A percentile compares a stretch with the other conserved stretches of the same genome.
Evolutionary conservation across 768 basidiomycete species (phyloP).

Genomic region (Phanerochaete sordida): DNA sequence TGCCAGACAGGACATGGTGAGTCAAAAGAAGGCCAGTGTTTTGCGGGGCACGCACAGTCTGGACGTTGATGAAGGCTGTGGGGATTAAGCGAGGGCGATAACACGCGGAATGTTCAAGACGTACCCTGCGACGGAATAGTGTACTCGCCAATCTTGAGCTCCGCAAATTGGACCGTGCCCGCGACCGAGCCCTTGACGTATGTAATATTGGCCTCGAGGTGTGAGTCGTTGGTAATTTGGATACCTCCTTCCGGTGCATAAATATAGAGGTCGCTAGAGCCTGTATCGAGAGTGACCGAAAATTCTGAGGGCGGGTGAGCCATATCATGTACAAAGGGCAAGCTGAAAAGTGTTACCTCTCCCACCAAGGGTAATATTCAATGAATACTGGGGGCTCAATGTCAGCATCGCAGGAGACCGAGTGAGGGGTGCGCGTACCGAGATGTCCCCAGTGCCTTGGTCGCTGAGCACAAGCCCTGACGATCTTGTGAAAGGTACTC

Average conservation of each 20-base stretch:
- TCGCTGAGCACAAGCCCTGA: no score
- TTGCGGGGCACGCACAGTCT: neutral
- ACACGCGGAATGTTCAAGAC: neutral
- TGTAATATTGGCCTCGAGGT: conserved; percentile 24
- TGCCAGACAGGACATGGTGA: no score
- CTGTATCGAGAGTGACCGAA: conserved; percentile 30
- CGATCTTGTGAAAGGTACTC: no score
- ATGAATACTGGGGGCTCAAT: neutral
- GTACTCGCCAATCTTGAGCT: conserved; percentile 32
- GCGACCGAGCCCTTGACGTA: conserved; percentile 35
- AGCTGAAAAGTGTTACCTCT: neutral
- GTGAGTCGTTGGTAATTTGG: conserved; percentile 22
- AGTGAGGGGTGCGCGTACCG: no score
- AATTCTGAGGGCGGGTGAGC: no score
- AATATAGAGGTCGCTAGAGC: conserved; percentile 30
- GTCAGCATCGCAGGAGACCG: no score
- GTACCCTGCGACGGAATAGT: conserved; percentile 57
- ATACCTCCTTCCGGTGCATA: conserved; percentile 6
- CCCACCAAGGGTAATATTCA: neutral
- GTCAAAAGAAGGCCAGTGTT: neutral
- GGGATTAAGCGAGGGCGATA: no score
- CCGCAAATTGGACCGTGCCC: conserved; percentile 32
- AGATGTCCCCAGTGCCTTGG: no score
- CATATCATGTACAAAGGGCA: neutral
- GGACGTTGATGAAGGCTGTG: neutral